Percentiles rank a stretch among this genome's conserved stretches.
Evolutionary conservation across 129 eudicot species (phyloP).

Genomic region (Centella asiatica): DNA sequence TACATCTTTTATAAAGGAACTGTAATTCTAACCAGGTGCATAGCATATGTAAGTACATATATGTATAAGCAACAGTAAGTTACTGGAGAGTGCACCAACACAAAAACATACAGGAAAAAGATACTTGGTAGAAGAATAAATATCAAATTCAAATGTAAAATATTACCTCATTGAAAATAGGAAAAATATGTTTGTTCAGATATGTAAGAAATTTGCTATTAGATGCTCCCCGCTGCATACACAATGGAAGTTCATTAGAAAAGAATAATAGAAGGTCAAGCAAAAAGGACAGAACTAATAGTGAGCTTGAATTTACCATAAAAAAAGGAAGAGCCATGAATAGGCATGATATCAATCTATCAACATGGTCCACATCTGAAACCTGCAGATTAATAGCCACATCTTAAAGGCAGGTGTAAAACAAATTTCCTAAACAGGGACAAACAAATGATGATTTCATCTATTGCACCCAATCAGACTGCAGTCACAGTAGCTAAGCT

Average conservation of each 20-base stretch:
- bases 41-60: too few species aligned
- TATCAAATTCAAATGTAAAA: neutral
- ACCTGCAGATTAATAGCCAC: constrained; percentile 42
- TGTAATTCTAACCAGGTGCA: too few species aligned
- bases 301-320: constrained; percentile 28
- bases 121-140: neutral
- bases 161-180: constrained; percentile 81
- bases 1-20: too few species aligned
- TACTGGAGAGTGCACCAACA: too few species aligned
- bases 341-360: constrained; percentile 80
- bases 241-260: constrained; percentile 16
- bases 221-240: constrained; percentile 87
- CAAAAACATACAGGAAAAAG: too few species aligned
- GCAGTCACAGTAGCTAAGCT: too few species aligned
- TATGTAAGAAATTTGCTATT: constrained; percentile 84
- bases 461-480: too few species aligned
- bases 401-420: constrained; percentile 1
- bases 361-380: constrained; percentile 75
- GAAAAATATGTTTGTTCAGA: constrained; percentile 76
- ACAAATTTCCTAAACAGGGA: too few species aligned
- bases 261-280: constrained; percentile 1
- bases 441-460: too few species aligned
- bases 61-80: too few species aligned
- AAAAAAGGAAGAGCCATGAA: constrained; percentile 91
- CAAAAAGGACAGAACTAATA: neutral